Conservation (phyloP, 129 eudicot genomes). For the Glebionis coronaria region DNA sequence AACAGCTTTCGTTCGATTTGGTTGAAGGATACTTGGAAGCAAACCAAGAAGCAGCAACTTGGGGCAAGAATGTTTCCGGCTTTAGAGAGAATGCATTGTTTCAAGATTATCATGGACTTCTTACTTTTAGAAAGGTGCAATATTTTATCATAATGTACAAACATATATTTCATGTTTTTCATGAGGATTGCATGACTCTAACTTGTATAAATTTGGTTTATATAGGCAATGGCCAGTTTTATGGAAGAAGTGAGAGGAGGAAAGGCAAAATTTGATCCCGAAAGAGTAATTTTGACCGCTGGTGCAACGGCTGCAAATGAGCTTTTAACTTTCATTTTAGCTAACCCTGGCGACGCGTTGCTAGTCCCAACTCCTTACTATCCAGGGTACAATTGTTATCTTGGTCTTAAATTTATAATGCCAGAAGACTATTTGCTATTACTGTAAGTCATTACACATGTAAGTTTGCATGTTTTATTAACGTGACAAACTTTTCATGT, state of each 20-base stretch:
- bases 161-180: background rate
- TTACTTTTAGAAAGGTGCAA: constrained; percentile 69
- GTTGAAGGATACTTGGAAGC: constrained; percentile 69
- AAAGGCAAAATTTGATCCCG: constrained; percentile 69
- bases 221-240: constrained; percentile 93
- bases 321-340: constrained; percentile 78
- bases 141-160: background rate
- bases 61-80: constrained; percentile 41
- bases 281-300: constrained; percentile 72
- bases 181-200: background rate
- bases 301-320: constrained; percentile 97
- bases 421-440: background rate
- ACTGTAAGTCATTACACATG: no score
- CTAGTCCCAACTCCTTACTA: constrained; percentile 89
- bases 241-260: constrained; percentile 91
- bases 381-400: constrained; percentile 61
- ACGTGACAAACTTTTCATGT: background rate
- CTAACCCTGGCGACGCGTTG: constrained; percentile 87
- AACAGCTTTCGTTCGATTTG: constrained; percentile 86
- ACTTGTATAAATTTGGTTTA: constrained; percentile 8
- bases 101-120: constrained; percentile 89
- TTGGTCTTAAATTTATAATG: background rate
- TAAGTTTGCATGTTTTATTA: constrained; percentile 6
- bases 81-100: constrained; percentile 87
- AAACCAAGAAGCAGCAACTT: constrained; percentile 43